These are phyloP conservation scores for Yamadazyma diddensiae DNA, from an alignment of 1,139 yeast genomes.

Conservation along the genomic window DNA sequence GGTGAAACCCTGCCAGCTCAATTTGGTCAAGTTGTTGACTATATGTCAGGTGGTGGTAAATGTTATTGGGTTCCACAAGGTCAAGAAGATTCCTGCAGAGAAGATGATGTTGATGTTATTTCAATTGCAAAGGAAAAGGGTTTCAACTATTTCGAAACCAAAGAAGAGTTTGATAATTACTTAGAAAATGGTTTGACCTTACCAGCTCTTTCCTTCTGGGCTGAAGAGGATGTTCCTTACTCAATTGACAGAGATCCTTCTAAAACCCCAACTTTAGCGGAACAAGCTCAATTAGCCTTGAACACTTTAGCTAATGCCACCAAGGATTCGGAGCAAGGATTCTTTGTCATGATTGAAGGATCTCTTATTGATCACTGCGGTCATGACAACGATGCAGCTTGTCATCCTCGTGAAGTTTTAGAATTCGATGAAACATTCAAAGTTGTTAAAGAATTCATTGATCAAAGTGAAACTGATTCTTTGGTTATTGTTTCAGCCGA, in stretches of 20 bases:
- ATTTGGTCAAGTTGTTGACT: conserved; percentile 52
- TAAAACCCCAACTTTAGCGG: conserved; percentile 67
- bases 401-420: conserved; percentile 38
- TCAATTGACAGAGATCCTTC: conserved; percentile 64
- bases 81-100: conserved; percentile 58
- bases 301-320: conserved; percentile 63
- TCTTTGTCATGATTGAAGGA: conserved; percentile 80
- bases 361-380: conserved; percentile 93
- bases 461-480: conserved; percentile 65
- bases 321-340: conserved; percentile 69
- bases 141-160: conserved; percentile 65
- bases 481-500: conserved; percentile 77
- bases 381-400: conserved; percentile 74
- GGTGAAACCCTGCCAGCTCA: conserved; percentile 5
- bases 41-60: conserved; percentile 88
- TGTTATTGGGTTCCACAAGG: conserved; percentile 60
- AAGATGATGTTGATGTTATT: conserved; percentile 64
- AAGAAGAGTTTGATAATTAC: conserved; percentile 49
- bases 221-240: conserved; percentile 71
- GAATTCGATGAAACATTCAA: conserved; percentile 71
- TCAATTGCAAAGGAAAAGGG: conserved; percentile 56
- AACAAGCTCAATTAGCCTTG: conserved; percentile 69
- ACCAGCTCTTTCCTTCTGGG: conserved; percentile 72
- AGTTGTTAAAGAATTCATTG: conserved; percentile 66
- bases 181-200: conserved; percentile 49